Conservation (phyloP, 2,329 filamentous ascomycete genomes). For the Ramichloridium luteum region DNA sequence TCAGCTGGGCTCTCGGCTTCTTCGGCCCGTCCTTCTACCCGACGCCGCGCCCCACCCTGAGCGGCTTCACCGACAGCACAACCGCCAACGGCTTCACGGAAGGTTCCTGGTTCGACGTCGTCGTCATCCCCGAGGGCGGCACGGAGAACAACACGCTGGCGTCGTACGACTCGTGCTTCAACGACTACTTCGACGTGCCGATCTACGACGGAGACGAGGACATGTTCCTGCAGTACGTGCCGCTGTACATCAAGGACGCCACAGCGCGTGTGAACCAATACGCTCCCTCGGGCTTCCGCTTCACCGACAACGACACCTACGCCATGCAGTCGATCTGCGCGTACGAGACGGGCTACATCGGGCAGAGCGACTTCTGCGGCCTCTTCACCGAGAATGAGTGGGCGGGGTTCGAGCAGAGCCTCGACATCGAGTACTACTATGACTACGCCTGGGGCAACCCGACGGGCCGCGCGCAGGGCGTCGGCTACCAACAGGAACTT, state of each 20-base stretch:
- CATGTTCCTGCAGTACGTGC: slow-evolving; percentile 33
- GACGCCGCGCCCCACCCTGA: slow-evolving; percentile 28
- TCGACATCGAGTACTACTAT: slow-evolving; percentile 42
- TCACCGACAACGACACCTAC: slow-evolving; percentile 36
- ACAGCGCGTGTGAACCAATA: slow-evolving; percentile 36
- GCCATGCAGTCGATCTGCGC: slow-evolving; percentile 39
- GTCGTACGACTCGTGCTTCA: slow-evolving; percentile 39
- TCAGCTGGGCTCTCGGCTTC: slow-evolving; percentile 42
- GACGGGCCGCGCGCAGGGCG: slow-evolving; percentile 40
- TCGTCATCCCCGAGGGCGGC: slow-evolving; percentile 40
- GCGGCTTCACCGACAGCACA: slow-evolving; percentile 24
- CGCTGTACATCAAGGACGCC: slow-evolving; percentile 35
- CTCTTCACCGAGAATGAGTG: slow-evolving; percentile 45
- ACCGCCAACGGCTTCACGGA: slow-evolving; percentile 15
- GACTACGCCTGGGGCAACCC: slow-evolving; percentile 33
- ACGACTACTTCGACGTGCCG: slow-evolving; percentile 24
- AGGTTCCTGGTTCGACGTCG: slow-evolving; percentile 32
- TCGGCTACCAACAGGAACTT: slow-evolving; percentile 42
- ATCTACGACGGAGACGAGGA: slow-evolving; percentile 32
- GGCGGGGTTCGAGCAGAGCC: slow-evolving; percentile 41
- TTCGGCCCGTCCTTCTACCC: slow-evolving; percentile 37
- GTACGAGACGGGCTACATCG: slow-evolving; percentile 41
- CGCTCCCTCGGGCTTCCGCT: slow-evolving; percentile 36
- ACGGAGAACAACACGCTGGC: slow-evolving; percentile 43
- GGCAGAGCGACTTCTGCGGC: slow-evolving; percentile 39